Percentiles rank a stretch among this genome's conserved stretches.
Evolutionary conservation across 1,139 yeast genomes (phyloP).

Genomic region (Suhomyces chickasaworum): DNA sequence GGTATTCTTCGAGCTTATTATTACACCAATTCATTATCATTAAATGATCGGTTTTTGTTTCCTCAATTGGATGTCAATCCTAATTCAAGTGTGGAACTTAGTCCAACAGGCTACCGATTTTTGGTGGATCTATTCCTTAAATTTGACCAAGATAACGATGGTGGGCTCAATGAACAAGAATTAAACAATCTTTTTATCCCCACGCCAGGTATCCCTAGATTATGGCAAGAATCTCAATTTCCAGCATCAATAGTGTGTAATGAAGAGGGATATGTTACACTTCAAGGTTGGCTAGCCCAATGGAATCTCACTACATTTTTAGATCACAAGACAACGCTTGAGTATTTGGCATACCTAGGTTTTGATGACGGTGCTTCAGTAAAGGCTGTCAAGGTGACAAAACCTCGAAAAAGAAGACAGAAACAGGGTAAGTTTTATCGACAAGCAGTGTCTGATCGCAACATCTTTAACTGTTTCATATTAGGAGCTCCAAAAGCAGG

Average conservation of each 20-base stretch:
- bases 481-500: constrained; percentile 88
- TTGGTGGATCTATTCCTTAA: constrained; percentile 84
- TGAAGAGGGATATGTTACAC: constrained; percentile 83
- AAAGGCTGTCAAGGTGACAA: constrained; percentile 79
- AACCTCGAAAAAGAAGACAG: constrained; percentile 68
- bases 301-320: constrained; percentile 95
- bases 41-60: constrained; percentile 72
- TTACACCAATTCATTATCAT: constrained; percentile 87
- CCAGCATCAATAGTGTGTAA: constrained; percentile 87
- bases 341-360: constrained; percentile 86
- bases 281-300: constrained; percentile 98
- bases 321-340: constrained; percentile 80
- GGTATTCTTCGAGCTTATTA: constrained; percentile 84
- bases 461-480: constrained; percentile 86
- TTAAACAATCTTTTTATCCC: constrained; percentile 70
- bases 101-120: constrained; percentile 92
- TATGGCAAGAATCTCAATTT: constrained; percentile 84
- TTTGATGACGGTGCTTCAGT: constrained; percentile 59
- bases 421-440: constrained; percentile 68
- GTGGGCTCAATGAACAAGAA: constrained; percentile 81
- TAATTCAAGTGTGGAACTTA: constrained; percentile 81
- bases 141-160: constrained; percentile 93
- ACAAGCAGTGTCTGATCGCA: constrained; percentile 73
- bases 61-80: constrained; percentile 80
- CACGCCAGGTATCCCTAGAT: constrained; percentile 87